Conservation (phyloP, 495 filamentous ascomycete species). For the Xylaria sp. region DNA sequence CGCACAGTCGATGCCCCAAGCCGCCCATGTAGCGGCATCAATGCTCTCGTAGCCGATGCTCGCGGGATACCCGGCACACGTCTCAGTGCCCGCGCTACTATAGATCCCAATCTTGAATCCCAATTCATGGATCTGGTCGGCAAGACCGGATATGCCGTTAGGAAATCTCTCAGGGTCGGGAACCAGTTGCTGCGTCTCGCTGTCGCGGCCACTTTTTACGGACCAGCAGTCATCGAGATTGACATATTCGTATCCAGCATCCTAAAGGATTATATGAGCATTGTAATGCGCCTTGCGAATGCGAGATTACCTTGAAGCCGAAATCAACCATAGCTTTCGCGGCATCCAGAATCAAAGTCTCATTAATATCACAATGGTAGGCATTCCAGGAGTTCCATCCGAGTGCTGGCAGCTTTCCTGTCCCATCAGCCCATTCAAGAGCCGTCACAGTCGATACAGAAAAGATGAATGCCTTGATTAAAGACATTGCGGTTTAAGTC, state of each 20-base stretch:
- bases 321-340: constrained; percentile 54
- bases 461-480: background rate
- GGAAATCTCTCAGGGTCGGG: constrained; percentile 67
- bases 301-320: constrained; percentile 23
- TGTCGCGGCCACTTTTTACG: constrained; percentile 52
- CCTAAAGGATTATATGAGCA: constrained; percentile 48
- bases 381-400: constrained; percentile 71
- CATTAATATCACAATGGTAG: constrained; percentile 63
- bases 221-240: constrained; percentile 73
- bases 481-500: background rate
- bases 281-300: background rate
- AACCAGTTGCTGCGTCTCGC: constrained; percentile 55
- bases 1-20: constrained; percentile 69
- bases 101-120: constrained; percentile 74
- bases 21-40: constrained; percentile 67
- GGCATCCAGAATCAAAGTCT: constrained; percentile 57
- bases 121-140: constrained; percentile 63
- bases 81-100: constrained; percentile 64
- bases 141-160: constrained; percentile 64
- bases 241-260: constrained; percentile 72
- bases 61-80: constrained; percentile 69
- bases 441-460: constrained; percentile 12
- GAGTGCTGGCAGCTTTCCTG: constrained; percentile 60
- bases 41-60: constrained; percentile 66
- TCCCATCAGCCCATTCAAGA: constrained; percentile 34